These are phyloP conservation scores for Cornus controversa DNA, from an alignment of 148 eudicot genomes.

Conservation along the genomic window DNA sequence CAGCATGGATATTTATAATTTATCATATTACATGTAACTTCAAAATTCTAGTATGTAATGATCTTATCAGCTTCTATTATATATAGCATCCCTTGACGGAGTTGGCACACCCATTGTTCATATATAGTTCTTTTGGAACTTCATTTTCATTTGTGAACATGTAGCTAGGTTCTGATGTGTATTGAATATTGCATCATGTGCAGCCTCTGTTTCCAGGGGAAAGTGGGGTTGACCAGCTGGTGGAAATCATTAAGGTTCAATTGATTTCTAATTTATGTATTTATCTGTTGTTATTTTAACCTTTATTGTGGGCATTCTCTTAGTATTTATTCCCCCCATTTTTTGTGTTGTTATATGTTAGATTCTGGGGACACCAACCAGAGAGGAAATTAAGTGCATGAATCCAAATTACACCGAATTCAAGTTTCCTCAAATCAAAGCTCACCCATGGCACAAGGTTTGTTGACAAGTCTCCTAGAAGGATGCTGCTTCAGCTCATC, in stretches of 20 bases:
- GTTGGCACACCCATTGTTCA: neutral
- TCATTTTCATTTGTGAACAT: neutral
- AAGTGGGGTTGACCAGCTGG: slow-evolving; percentile 86
- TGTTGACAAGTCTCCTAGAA: neutral
- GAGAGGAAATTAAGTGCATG: slow-evolving; percentile 94
- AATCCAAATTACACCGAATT: slow-evolving; percentile 83
- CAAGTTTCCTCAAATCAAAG: slow-evolving; percentile 95
- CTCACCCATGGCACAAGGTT: slow-evolving; percentile 99
- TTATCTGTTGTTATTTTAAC: neutral
- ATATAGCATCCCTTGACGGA: neutral
- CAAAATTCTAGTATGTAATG: neutral
- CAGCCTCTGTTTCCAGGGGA: slow-evolving; percentile 92
- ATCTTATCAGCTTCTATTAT: neutral
- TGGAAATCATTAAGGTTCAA: slow-evolving; percentile 71
- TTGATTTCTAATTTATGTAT: neutral
- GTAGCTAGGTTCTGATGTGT: slow-evolving; percentile 13
- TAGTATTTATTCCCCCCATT: neutral
- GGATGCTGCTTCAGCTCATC: neutral
- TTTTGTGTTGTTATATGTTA: slow-evolving; percentile 19
- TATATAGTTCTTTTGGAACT: neutral
- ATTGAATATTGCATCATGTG: slow-evolving; percentile 23
- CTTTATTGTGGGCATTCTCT: slow-evolving; percentile 8
- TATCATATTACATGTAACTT: neutral
- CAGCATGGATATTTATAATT: too few species aligned
- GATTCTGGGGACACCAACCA: slow-evolving; percentile 88